Base-by-base conservation (phyloP, 257 asterid genomes). In the Ilex aquifolium region DNA sequence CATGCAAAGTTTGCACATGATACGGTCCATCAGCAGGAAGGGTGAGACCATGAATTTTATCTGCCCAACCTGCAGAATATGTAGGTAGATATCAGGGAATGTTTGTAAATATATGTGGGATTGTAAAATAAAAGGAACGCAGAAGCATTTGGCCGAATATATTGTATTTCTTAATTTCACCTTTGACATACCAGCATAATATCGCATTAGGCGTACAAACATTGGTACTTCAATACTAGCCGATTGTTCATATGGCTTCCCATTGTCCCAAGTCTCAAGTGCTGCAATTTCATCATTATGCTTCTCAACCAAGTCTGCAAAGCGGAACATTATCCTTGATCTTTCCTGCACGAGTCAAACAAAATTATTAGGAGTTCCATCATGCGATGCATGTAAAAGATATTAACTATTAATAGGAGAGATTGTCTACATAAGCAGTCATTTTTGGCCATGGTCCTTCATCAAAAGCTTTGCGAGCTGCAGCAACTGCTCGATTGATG, bases 401-500 rank as follows among this genome's bases (percentile, higher is more conserved):
- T 31, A 12, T 27, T 54, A 31, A 46, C 14, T 4, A 36, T n/a
- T 29, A 30, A 40, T 54, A 55, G 66, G 54, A 49, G 36, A 55
- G 46, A 55, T 31, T 51, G 3, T 30, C 77, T 85, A 91, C 96
- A 85, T 88, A 91, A 62, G 98, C 96, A 66, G 92, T 74, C 95
- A 88, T 75, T 69, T 59, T 86, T 40, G 96, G 98, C 98, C 98
- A 91, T 2, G 98, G 95, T 54, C 98, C 96, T 60, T 84, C 91
- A n/a, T 88, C 96, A 72, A 91, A 91, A 29, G 98, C 98, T 80
- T 84, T 85, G 13, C 96, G 95, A 27, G 98, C 98, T 64, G 92
- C 85, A 66, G 87, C 81, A 31, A 91, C 96, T n/a, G 98, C 98
- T 65, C 92, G 78, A 51, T 88, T 74, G 59, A 86, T 27, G 69